Evolutionary conservation across 2,329 filamentous ascomycete genomes (phyloP).

Genomic region (Dactylellina cionopaga): DNA sequence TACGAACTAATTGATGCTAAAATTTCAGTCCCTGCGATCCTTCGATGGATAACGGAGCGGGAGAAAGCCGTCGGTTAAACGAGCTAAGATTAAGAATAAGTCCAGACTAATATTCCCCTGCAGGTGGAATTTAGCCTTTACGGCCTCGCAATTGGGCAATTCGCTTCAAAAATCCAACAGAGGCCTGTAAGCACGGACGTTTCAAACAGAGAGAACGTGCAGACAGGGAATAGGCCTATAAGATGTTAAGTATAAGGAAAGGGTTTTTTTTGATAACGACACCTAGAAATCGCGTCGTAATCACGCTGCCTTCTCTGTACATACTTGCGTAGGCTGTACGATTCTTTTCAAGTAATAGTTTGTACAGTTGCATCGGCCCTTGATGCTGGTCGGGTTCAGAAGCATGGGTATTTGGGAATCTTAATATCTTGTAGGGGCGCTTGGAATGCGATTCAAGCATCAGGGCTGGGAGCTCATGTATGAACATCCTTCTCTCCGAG

Average conservation of each 20-base stretch:
- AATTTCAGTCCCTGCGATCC: no score
- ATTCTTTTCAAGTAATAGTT: slow-evolving; percentile 4
- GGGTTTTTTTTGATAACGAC: not conserved
- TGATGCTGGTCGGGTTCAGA: slow-evolving; percentile 24
- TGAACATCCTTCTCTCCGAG: not conserved
- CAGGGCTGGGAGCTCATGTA: not conserved
- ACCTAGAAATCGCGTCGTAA: slow-evolving; percentile 8
- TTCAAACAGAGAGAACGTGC: slow-evolving; percentile 27
- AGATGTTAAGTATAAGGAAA: slow-evolving; percentile 7
- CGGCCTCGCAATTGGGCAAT: not conserved
- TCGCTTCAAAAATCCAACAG: not conserved
- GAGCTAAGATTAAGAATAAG: not conserved
- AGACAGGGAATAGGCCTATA: not conserved
- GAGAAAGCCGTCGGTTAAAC: slow-evolving; percentile 24
- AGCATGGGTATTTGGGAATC: slow-evolving; percentile 37
- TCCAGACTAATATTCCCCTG: not conserved
- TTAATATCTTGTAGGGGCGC: not conserved
- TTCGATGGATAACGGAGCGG: not conserved
- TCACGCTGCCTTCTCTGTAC: not conserved
- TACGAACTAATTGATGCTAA: no score
- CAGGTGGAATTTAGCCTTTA: slow-evolving; percentile 35
- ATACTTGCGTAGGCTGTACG: not conserved
- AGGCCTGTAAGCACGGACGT: slow-evolving; percentile 5
- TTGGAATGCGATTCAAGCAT: not conserved
- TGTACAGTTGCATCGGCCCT: slow-evolving; percentile 11